Conservation (phyloP, 2,329 filamentous ascomycete species). For the Lasiodiplodia citricola region DNA sequence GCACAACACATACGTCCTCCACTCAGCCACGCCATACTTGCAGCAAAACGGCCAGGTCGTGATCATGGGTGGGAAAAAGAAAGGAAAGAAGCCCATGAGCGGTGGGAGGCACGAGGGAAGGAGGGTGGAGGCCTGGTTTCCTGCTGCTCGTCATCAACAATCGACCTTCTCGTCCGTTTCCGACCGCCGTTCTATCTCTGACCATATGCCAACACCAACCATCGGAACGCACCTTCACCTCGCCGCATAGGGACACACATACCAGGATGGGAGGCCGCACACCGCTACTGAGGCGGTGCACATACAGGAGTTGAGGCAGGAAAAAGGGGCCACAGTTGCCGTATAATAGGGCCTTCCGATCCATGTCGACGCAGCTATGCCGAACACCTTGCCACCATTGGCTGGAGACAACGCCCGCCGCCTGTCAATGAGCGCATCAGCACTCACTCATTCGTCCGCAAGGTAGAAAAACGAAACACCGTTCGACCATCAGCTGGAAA, state of each 20-base stretch:
- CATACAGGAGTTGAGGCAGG: background rate
- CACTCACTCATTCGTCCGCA: background rate
- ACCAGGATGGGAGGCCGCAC: background rate
- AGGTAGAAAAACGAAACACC: background rate
- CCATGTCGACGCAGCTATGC: background rate
- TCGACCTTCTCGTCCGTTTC: background rate
- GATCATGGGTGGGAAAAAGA: background rate
- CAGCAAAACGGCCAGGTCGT: background rate
- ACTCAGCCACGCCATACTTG: background rate
- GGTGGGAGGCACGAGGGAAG: background rate
- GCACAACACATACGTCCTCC: background rate
- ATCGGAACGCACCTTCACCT: background rate
- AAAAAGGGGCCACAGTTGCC: background rate
- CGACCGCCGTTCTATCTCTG: background rate
- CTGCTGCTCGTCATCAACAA: background rate
- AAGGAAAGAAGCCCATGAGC: conserved; percentile 3
- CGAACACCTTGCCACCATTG: background rate
- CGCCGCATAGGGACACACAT: background rate
- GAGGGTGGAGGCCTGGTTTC: background rate
- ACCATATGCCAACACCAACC: background rate
- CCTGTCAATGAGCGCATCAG: background rate
- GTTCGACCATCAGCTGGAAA: background rate
- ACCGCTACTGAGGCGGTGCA: background rate
- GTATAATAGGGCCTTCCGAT: background rate
- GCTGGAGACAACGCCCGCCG: background rate